Evolutionary conservation across 1,284 basidiomycete genomes (phyloP), one percentile per base, ranked within the genome.

Genomic region (Tremellales sp.): DNA sequence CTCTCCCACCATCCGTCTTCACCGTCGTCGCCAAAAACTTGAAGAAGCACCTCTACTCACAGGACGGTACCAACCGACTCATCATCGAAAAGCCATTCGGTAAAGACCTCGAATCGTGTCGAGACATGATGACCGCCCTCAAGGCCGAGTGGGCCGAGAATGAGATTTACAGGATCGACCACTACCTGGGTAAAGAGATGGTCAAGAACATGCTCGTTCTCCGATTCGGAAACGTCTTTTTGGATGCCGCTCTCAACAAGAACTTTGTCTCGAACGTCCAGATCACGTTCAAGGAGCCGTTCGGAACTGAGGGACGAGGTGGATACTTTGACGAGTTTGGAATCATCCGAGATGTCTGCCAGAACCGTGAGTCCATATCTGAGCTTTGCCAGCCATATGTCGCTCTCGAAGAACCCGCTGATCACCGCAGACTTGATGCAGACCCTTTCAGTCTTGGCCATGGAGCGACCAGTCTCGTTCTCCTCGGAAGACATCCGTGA

Each of bases 301-400:
- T 97, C 69, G 92, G 92, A 35, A 97, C 92, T 43, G 92, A 97
- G 74, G 92, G 92, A 35, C 87, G 92, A 62, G 92, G 92, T 33
- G 92, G 93, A 23, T 97, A 97, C 81, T 97, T 97, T 78, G 92
- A 97, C 75, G 92, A 96, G 76, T 97, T 96, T 76, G 92, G 92
- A 55, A 94, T 97, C 72, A 93, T 97, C 73, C 86, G 92, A 70
- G 92, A 97, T 74, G 81, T 97, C 54, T 80, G 92, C 67, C 92
- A 97, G 78, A 97, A 97, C 78, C 92, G 91, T 94, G 72, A 77
- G 89, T 81, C 12, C 48, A 43, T 10, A n/a, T 8, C 29, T n/a
- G 29, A 33, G 29, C 45, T 45, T 41, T 15, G 19, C 39, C 2
- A 8, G 5, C 36, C 21, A 22, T 21, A 25, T 31, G 8, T 17